A percentile compares a stretch with the other conserved stretches of the same genome.
These are phyloP conservation scores for Xylaria bambusicola DNA, from an alignment of 495 filamentous ascomycete genomes.

Conservation along the genomic window DNA sequence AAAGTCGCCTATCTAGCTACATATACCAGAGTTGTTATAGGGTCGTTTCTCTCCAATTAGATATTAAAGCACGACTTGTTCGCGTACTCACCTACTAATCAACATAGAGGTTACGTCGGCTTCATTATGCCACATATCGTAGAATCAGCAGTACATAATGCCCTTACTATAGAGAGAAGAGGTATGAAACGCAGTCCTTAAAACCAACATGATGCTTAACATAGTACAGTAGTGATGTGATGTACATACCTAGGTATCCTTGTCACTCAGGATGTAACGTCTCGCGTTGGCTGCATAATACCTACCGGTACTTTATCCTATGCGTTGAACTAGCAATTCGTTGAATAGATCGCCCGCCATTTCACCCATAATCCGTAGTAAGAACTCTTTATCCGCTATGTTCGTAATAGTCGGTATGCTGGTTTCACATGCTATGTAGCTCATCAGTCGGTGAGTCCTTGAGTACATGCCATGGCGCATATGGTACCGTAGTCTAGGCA, in stretches of 20 bases:
- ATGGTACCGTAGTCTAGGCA: slow-evolving; percentile 5
- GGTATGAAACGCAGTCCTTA: neutral
- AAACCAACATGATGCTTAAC: neutral
- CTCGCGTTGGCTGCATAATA: neutral
- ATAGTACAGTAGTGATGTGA: neutral
- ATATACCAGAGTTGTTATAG: too few species aligned
- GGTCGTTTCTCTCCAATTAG: too few species aligned
- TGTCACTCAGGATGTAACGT: neutral
- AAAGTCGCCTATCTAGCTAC: neutral
- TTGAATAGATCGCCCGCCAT: neutral
- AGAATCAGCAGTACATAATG: neutral
- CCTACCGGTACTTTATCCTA: too few species aligned
- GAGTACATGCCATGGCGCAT: too few species aligned
- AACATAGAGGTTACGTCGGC: too few species aligned
- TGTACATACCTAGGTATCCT: neutral
- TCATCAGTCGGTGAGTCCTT: neutral
- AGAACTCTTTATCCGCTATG: too few species aligned
- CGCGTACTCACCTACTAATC: too few species aligned
- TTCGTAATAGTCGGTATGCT: neutral
- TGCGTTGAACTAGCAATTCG: too few species aligned
- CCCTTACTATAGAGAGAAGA: neutral
- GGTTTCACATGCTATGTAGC: too few species aligned
- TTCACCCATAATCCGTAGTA: too few species aligned
- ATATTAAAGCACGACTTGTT: too few species aligned
- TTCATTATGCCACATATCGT: neutral